These are phyloP conservation scores for Ascochyta koolunga DNA, from an alignment of 2,329 filamentous ascomycete species.

Conservation along the genomic window DNA sequence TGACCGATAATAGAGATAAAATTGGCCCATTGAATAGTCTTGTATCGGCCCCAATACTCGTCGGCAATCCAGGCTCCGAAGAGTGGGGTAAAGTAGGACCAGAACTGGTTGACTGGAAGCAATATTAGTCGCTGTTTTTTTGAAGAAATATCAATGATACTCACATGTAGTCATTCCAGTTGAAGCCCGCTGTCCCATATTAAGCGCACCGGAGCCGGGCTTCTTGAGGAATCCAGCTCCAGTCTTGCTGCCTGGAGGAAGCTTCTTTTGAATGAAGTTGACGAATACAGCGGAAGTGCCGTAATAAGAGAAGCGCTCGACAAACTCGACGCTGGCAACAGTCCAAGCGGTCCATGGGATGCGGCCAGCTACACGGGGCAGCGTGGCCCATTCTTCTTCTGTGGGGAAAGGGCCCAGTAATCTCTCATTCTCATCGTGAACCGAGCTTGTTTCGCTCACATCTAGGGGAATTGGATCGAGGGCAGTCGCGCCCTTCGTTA, in stretches of 20 bases:
- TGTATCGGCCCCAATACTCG: slow-evolving; percentile 65
- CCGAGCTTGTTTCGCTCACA: slow-evolving; percentile 26
- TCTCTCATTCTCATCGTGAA: slow-evolving; percentile 26
- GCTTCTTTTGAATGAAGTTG: slow-evolving; percentile 48
- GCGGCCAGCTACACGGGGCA: slow-evolving; percentile 42
- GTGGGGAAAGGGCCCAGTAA: slow-evolving; percentile 40
- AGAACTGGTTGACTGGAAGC: slow-evolving; percentile 57
- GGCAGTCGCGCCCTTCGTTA: slow-evolving; percentile 38
- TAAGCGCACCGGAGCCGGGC: slow-evolving; percentile 55
- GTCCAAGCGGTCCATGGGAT: slow-evolving; percentile 48
- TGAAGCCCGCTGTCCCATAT: slow-evolving; percentile 61
- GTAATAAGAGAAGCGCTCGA: slow-evolving; percentile 48
- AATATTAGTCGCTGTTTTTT: neutral
- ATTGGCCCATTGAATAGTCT: slow-evolving; percentile 63
- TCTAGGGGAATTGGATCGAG: slow-evolving; percentile 37
- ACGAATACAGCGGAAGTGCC: slow-evolving; percentile 46
- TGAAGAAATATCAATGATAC: neutral
- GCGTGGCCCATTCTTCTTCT: slow-evolving; percentile 45
- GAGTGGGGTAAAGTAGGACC: slow-evolving; percentile 64
- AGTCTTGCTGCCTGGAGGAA: slow-evolving; percentile 41
- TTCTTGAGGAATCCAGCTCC: slow-evolving; percentile 44
- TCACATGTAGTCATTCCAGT: slow-evolving; percentile 57
- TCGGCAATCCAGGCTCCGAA: slow-evolving; percentile 65
- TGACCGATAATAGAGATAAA: slow-evolving; percentile 64
- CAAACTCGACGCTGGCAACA: slow-evolving; percentile 45